Evolutionary conservation across 768 basidiomycete species (phyloP).

Genomic region (Termitomyces sp.): DNA sequence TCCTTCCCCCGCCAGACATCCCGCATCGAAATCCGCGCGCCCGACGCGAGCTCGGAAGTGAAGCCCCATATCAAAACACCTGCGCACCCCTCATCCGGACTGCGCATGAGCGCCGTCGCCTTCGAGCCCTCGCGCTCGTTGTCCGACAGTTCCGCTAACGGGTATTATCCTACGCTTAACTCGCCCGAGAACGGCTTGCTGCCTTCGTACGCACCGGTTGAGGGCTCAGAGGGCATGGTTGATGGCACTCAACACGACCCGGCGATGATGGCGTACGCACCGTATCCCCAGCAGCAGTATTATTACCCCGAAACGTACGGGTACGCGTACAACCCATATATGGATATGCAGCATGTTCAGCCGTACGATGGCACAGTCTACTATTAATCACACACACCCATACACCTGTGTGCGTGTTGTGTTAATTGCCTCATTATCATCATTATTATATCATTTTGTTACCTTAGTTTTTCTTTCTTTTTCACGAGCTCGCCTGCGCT

Average conservation of each 20-base stretch:
- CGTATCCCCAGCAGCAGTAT: slow-evolving; percentile 61
- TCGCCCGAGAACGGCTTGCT: slow-evolving; percentile 9
- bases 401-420: background rate
- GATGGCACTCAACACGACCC: slow-evolving; percentile 15
- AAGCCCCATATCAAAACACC: slow-evolving; percentile 25
- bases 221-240: slow-evolving; percentile 22
- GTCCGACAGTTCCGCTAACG: slow-evolving; percentile 16
- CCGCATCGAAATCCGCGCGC: slow-evolving; percentile 74
- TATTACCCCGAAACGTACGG: slow-evolving; percentile 70
- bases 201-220: slow-evolving; percentile 29
- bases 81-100: slow-evolving; percentile 28
- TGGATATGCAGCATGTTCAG: slow-evolving; percentile 63
- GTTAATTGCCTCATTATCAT: background rate
- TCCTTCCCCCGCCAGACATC: slow-evolving; percentile 68
- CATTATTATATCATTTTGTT: slow-evolving; percentile 14
- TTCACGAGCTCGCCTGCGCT: background rate
- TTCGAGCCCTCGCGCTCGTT: slow-evolving; percentile 42
- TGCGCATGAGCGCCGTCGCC: slow-evolving; percentile 48
- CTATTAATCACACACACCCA: slow-evolving; percentile 39
- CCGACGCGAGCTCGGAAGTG: slow-evolving; percentile 23
- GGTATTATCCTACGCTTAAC: slow-evolving; percentile 13
- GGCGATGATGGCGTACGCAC: slow-evolving; percentile 49
- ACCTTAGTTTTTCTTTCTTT: slow-evolving; percentile 3
- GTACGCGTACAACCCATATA: slow-evolving; percentile 50
- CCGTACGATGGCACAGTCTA: slow-evolving; percentile 64